phyloP scores from a whole-genome alignment of 805 yeast species.

The Saccharomycopsis fodiens region DNA sequence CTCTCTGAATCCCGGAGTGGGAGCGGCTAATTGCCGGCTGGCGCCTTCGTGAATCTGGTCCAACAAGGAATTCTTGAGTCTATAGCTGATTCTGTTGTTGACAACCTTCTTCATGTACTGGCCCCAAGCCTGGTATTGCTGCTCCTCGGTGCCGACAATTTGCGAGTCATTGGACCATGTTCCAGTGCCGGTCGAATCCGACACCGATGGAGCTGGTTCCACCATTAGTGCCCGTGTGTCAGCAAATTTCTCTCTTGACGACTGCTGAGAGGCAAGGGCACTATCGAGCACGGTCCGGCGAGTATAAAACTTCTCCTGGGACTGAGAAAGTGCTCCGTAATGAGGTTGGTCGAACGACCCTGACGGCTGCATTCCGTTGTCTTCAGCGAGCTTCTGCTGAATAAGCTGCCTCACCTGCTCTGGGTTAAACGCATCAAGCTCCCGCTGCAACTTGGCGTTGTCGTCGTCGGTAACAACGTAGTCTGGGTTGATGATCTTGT shows the following conservation, averaged over 20 bases:
- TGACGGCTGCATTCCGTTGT: conserved; percentile 13
- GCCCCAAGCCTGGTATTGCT: conserved; percentile 16
- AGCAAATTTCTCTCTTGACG: background rate
- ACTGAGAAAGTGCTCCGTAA: background rate
- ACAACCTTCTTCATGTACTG: conserved; percentile 19
- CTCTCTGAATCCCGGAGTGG: background rate
- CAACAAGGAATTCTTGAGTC: conserved; percentile 7
- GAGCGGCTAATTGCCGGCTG: no score
- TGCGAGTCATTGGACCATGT: background rate
- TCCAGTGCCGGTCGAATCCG: background rate
- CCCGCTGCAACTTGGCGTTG: conserved; percentile 13
- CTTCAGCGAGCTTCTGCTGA: conserved; percentile 16
- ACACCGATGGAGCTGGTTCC: background rate
- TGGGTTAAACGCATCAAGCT: conserved; percentile 18
- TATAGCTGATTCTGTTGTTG: conserved; percentile 17
- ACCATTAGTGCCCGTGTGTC: background rate
- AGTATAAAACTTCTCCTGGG: conserved; percentile 16
- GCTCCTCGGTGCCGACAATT: background rate
- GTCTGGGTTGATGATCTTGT: conserved; percentile 13
- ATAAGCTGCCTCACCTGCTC: conserved; percentile 10
- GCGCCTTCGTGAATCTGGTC: conserved; percentile 1
- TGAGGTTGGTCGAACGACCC: background rate
- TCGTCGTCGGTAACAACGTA: conserved; percentile 9
- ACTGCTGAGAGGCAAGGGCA: background rate
- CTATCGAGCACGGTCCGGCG: conserved; percentile 16